phyloP scores from a whole-genome alignment of 352 stramenopile genomes.

The Pythium aquatile region DNA sequence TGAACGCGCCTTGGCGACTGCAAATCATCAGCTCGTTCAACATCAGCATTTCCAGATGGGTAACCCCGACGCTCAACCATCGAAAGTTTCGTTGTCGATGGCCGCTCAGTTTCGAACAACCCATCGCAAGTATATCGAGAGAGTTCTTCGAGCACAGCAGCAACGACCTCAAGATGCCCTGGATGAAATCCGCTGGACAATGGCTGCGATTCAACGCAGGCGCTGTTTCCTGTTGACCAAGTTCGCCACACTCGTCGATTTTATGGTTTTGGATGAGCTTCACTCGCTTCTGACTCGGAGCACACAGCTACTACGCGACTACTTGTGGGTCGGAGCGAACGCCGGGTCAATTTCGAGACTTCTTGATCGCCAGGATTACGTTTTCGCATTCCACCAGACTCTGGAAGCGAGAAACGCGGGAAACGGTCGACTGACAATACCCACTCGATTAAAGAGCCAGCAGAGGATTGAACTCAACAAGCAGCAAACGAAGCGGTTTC shows the following conservation, averaged over 20 bases:
- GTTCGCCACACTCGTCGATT: constrained; percentile 55
- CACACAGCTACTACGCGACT: constrained; percentile 38
- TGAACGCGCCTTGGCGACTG: constrained; percentile 47
- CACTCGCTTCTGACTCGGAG: constrained; percentile 40
- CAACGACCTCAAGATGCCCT: constrained; percentile 30
- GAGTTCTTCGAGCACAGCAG: constrained; percentile 18
- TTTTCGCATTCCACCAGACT: constrained; percentile 34
- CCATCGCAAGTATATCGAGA: constrained; percentile 26
- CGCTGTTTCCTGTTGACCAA: constrained; percentile 55
- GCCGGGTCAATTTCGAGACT: constrained; percentile 33
- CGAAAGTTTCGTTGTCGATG: constrained; percentile 25
- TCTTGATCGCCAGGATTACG: constrained; percentile 30
- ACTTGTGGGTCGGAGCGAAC: constrained; percentile 46
- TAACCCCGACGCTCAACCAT: not conserved
- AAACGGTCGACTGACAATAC: not conserved
- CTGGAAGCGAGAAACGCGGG: constrained; percentile 1
- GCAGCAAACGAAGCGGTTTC: constrained; percentile 48
- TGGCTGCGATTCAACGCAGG: constrained; percentile 59
- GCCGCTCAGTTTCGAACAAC: constrained; percentile 21
- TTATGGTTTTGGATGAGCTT: constrained; percentile 51
- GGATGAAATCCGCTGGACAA: constrained; percentile 66
- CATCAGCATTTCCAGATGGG: constrained; percentile 51
- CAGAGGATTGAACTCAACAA: constrained; percentile 24
- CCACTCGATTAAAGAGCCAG: not conserved
- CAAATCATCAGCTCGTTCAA: constrained; percentile 42